Evolutionary conservation across 805 yeast species (phyloP), one percentile per base, ranked within the genome.

Genomic region (Martiniozyma abietophila): DNA sequence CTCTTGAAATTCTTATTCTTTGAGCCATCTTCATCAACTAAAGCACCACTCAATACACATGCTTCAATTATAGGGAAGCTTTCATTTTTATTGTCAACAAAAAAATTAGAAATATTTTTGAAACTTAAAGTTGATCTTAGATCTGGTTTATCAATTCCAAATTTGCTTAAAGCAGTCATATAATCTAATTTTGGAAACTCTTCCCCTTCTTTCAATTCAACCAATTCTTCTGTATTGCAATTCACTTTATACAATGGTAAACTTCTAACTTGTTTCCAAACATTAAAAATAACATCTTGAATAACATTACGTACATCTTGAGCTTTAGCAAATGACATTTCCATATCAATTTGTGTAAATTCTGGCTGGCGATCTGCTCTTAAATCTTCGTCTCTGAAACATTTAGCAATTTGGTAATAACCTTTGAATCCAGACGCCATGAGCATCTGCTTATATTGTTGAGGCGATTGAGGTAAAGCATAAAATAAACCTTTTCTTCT

Each of bases 381-480:
- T 38, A 92, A 66, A 58, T 92, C 97, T 55, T 92, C 99, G 54
- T 92, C 98, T 44, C 99, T 68, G 54, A 92, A 92, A 54, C 99
- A 92, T 49, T 74, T 77, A 4, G 98, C 97, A 25, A 92, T 64
- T 58, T 92, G 98, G 56, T 74, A 92, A 56, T 92, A 92, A 31
- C 74, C 67, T 33, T 80, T 69, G 25, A 92, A 74, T 1, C 98
- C 98, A 26, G 95, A 79, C 1, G 96, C 94, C 86, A 92, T 92
- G 22, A 92, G 62, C 26, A 92, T 63, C 57, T 92, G 98, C 52
- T 92, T 92, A 53, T 89, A 92, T 53, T 92, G 98, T 53, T 92
- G 99, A 0, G 98, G 99, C 11, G 96, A 84, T 55, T 92, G 99
- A 0, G 97, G 96, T 19, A 92, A 64, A 0, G 98, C 96, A 54